A percentile compares a stretch with the other conserved stretches of the same genome.
Conservation (phyloP, 2,329 filamentous ascomycete species). For the Bipolaris victoriae region DNA sequence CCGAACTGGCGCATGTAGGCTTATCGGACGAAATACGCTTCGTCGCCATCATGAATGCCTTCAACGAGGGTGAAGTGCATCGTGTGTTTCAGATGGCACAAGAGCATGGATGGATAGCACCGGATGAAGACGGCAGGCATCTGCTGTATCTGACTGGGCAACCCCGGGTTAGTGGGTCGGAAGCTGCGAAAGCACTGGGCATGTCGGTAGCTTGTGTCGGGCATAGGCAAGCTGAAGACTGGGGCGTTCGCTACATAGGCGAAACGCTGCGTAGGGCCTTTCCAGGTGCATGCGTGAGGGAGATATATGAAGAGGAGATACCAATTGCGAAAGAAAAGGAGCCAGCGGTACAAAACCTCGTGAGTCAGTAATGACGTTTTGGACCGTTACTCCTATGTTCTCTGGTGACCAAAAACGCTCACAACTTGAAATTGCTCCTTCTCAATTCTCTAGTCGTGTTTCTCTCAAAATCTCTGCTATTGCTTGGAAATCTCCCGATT, state of each 20-base stretch:
- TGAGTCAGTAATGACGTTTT: not conserved
- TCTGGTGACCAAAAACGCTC: not conserved
- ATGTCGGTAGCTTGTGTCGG: constrained; percentile 50
- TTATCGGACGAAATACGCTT: constrained; percentile 31
- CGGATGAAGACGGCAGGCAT: constrained; percentile 30
- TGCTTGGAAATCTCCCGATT: no score
- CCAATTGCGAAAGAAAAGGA: constrained; percentile 11
- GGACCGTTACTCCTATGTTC: not conserved
- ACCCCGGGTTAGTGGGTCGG: constrained; percentile 41
- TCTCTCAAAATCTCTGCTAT: no score
- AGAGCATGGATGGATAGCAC: constrained; percentile 31
- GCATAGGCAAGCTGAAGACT: constrained; percentile 48
- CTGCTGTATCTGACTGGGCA: constrained; percentile 51
- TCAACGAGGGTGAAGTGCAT: constrained; percentile 46
- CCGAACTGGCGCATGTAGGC: constrained; percentile 34
- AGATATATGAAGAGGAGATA: constrained; percentile 47
- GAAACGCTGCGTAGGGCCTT: constrained; percentile 36
- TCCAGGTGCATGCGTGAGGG: constrained; percentile 39
- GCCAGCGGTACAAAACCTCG: not conserved
- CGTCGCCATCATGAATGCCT: constrained; percentile 52
- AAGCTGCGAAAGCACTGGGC: constrained; percentile 39
- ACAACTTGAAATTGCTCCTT: no score
- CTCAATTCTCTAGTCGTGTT: no score
- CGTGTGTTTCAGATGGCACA: constrained; percentile 41
- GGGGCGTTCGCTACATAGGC: constrained; percentile 49